phyloP scores from a whole-genome alignment of 306 rosid species.

The Rosa lucieae region DNA sequence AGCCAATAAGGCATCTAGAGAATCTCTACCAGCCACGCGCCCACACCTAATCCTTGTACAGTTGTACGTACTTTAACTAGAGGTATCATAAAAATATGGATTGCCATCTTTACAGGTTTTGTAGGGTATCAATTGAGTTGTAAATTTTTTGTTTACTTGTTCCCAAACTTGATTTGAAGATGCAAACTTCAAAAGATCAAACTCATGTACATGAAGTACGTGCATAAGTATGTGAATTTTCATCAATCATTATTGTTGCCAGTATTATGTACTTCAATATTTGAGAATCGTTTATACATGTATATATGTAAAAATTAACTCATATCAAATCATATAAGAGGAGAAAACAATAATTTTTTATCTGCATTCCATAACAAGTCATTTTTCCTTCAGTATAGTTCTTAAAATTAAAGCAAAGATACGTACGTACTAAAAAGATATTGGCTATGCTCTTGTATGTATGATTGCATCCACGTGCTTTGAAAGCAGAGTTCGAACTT shows the following conservation, averaged over 20 bases:
- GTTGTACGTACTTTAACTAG: not conserved
- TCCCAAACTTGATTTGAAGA: not conserved
- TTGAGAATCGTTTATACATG: no score
- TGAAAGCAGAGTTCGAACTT: not conserved
- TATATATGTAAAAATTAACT: no score
- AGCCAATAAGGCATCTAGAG: constrained; percentile 2
- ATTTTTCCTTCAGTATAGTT: not conserved
- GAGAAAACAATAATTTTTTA: not conserved
- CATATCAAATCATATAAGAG: not conserved
- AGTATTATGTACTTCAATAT: not conserved
- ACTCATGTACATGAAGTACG: not conserved
- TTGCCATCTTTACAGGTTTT: not conserved
- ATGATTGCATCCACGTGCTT: not conserved
- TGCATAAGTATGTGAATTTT: not conserved
- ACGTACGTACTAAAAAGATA: not conserved
- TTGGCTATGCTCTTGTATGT: not conserved
- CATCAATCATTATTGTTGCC: not conserved
- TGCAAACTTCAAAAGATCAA: not conserved
- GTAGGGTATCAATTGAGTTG: not conserved
- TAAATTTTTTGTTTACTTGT: not conserved
- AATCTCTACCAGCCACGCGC: not conserved
- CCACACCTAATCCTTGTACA: constrained; percentile 10
- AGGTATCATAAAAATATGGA: not conserved
- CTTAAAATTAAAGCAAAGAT: not conserved
- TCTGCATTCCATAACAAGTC: not conserved